Base-by-base conservation (phyloP, 139 green algal genomes). In the Coelastrella sp. region DNA sequence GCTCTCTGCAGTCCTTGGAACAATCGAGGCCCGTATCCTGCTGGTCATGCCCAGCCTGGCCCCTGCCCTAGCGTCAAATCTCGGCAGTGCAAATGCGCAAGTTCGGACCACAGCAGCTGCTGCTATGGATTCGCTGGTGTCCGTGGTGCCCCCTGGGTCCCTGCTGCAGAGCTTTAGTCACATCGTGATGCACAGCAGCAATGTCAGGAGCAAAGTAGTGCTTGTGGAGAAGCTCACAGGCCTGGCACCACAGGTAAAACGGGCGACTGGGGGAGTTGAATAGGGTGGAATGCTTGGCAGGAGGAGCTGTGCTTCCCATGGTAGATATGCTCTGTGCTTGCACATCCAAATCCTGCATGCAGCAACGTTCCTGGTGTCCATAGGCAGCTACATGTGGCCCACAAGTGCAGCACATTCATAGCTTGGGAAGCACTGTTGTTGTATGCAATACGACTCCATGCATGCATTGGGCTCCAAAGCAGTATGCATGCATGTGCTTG, bases 1-100 rank as follows among this genome's bases (percentile, higher is more conserved):
- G 65, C 58, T 94, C 76, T 61, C 81, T 47, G 74, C 91, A 56
- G 82, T 92, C 5, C 32, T 92, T 47, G 14, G 54, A 4, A 57
- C 80, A 10, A 13, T 88, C 14, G 17, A 16, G 5, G 71, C 47
- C 7, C 65, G 66, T 19, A 64, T 60, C 4, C 57, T 73, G 16
- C 59, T 80, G 57, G 87, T 88, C 14, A 94, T 97, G 85, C 94
- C 94, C 92, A 95, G 91, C 11, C 80, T 97, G 57, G 85, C 96
- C 5, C 94, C 94, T 11, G 93, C 94, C 14, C 91, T 97, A 19
- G 92, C 93, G 2, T 85, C 89, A 14, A 92, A 86, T 32, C 85
- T 97, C 4, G 94, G 93, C 77, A n/a, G n/a, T n/a, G n/a, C n/a
- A n/a, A n/a, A n/a, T n/a, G n/a, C n/a, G n/a, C n/a, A 94, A 61